Percentiles rank a stretch among this genome's conserved stretches.
These are phyloP conservation scores for Penicillium sp. DNA, from an alignment of 2,329 filamentous ascomycete genomes.

Conservation along the genomic window DNA sequence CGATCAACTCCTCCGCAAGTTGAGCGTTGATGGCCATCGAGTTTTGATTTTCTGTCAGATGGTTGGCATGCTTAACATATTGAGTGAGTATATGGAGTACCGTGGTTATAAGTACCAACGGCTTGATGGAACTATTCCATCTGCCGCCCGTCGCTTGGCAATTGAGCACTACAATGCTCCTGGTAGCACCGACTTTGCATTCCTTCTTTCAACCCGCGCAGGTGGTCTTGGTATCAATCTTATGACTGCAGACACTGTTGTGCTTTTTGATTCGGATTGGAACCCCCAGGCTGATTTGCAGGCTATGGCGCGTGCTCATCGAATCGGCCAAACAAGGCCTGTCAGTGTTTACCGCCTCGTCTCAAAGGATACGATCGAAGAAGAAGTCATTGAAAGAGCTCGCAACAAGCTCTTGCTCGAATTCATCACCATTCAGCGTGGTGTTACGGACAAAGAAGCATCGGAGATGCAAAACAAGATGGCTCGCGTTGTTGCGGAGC, in stretches of 20 bases:
- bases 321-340: slow-evolving; percentile 93
- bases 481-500: slow-evolving; percentile 67
- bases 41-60: slow-evolving; percentile 99
- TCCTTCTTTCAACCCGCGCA: slow-evolving; percentile 89
- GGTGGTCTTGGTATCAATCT: slow-evolving; percentile 98
- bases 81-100: slow-evolving; percentile 88
- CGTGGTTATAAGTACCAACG: slow-evolving; percentile 95
- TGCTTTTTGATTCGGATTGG: slow-evolving; percentile 95
- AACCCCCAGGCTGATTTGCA: slow-evolving; percentile 97
- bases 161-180: slow-evolving; percentile 99
- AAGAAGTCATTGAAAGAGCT: slow-evolving; percentile 93
- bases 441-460: slow-evolving; percentile 89
- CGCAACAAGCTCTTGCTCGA: slow-evolving; percentile 97
- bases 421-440: slow-evolving; percentile 94
- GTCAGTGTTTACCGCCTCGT: slow-evolving; percentile 96
- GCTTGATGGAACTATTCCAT: slow-evolving; percentile 90
- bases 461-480: slow-evolving; percentile 82
- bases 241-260: slow-evolving; percentile 97
- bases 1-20: slow-evolving; percentile 88
- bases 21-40: slow-evolving; percentile 89
- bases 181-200: slow-evolving; percentile 92
- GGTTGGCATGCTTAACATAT: slow-evolving; percentile 97
- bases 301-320: slow-evolving; percentile 96
- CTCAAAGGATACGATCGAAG: slow-evolving; percentile 96
- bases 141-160: slow-evolving; percentile 81